A percentile compares a stretch with the other conserved stretches of the same genome.
phyloP scores from a whole-genome alignment of 164 flowering plant genomes.

The Santalum album region DNA sequence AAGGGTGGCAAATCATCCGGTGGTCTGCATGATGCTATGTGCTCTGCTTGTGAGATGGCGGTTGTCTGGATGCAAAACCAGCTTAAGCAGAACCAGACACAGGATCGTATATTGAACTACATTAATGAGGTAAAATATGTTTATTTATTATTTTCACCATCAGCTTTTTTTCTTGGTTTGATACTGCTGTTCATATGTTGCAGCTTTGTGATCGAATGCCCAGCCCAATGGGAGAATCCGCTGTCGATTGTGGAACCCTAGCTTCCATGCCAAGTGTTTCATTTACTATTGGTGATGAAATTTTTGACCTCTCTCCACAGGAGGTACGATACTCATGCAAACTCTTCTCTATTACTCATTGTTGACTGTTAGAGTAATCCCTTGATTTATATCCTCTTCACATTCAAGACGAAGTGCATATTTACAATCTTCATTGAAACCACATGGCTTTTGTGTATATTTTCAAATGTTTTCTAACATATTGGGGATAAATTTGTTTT shows the following conservation, averaged over 20 bases:
- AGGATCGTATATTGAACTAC: conserved; percentile 36
- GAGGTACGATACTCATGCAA: conserved; percentile 63
- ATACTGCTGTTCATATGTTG: not conserved
- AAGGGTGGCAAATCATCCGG: conserved; percentile 7
- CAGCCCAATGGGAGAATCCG: conserved; percentile 54
- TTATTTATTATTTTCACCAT: not conserved
- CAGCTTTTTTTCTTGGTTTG: too few species aligned
- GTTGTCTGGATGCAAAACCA: conserved; percentile 46
- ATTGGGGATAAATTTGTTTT: too few species aligned
- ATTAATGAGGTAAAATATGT: conserved; percentile 35
- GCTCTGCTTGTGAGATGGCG: conserved; percentile 41
- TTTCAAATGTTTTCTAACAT: too few species aligned
- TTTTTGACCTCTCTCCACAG: conserved; percentile 50
- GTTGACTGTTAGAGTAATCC: too few species aligned
- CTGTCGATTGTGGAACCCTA: conserved; percentile 35
- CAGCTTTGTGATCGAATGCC: conserved; percentile 67
- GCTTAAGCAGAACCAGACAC: conserved; percentile 25
- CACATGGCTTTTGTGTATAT: too few species aligned
- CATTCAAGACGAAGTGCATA: too few species aligned
- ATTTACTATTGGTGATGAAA: conserved; percentile 41
- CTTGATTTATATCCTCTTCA: too few species aligned
- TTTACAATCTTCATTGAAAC: too few species aligned
- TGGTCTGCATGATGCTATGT: conserved; percentile 17
- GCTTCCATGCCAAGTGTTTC: conserved; percentile 48
- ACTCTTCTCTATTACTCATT: too few species aligned